Evolutionary conservation across 2,329 filamentous ascomycete species (phyloP).

Genomic region (Hypocreales sp.): DNA sequence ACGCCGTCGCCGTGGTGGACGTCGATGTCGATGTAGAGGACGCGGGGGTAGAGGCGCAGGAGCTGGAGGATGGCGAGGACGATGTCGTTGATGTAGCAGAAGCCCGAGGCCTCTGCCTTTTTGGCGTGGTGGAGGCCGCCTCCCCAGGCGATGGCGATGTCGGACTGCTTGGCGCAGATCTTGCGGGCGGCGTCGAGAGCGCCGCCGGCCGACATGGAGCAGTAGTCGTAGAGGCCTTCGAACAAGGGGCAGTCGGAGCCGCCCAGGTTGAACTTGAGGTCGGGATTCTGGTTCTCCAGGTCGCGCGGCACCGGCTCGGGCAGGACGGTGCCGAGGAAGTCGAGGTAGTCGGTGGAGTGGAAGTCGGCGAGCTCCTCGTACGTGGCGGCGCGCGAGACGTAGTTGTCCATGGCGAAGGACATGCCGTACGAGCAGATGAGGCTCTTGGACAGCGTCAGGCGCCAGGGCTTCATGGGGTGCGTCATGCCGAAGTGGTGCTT

Average conservation of each 20-base stretch:
- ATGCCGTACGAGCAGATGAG: conserved; percentile 90
- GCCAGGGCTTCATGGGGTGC: conserved; percentile 99
- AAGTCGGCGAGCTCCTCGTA: conserved; percentile 79
- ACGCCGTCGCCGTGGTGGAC: conserved; percentile 87
- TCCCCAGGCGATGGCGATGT: conserved; percentile 97
- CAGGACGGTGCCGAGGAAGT: conserved; percentile 64
- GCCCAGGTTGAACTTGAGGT: conserved; percentile 67
- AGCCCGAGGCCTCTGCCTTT: conserved; percentile 82
- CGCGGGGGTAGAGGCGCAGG: conserved; percentile 64
- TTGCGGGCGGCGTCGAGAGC: conserved; percentile 85
- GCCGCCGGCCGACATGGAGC: conserved; percentile 80
- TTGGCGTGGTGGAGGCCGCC: conserved; percentile 95
- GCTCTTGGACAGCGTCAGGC: conserved; percentile 85
- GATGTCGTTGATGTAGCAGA: conserved; percentile 99
- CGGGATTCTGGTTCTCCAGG: conserved; percentile 46
- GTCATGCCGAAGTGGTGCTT: conserved; percentile 93
- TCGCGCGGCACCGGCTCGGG: conserved; percentile 49
- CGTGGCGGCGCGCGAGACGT: conserved; percentile 67
- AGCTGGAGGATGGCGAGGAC: conserved; percentile 86
- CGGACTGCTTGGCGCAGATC: conserved; percentile 69
- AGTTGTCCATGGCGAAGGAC: conserved; percentile 93
- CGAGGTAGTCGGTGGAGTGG: conserved; percentile 78
- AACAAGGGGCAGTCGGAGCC: conserved; percentile 94
- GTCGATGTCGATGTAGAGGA: conserved; percentile 90
- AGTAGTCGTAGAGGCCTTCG: conserved; percentile 89